A percentile compares a stretch with the other conserved stretches of the same genome.
Conservation (phyloP, 1,139 yeast species). For the Debaryomyces sp. region DNA sequence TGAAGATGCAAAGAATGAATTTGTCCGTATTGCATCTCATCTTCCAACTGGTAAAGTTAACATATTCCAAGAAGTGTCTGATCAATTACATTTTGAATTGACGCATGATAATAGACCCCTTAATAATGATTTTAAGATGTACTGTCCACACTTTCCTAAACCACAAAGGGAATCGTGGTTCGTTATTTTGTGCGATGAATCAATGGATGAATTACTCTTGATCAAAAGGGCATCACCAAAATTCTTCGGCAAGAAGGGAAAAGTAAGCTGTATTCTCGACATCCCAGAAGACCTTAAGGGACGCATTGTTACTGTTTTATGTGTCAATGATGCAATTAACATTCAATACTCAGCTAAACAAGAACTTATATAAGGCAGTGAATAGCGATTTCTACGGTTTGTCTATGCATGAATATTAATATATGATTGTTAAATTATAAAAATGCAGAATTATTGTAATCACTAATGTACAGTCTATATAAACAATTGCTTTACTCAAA, state of each 20-base stretch:
- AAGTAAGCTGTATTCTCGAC: conserved; percentile 44
- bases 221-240: conserved; percentile 72
- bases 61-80: conserved; percentile 34
- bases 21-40: conserved; percentile 45
- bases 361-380: conserved; percentile 6
- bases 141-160: conserved; percentile 84
- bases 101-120: conserved; percentile 57
- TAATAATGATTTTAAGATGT: conserved; percentile 63
- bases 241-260: conserved; percentile 45
- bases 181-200: conserved; percentile 57
- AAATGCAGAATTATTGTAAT: conserved; percentile 6
- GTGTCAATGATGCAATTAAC: conserved; percentile 71
- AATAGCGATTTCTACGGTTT: no score
- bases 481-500: conserved; percentile 30
- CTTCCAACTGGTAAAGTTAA: conserved; percentile 50
- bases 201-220: conserved; percentile 51
- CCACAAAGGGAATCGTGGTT: conserved; percentile 96
- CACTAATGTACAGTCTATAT: conserved; percentile 15
- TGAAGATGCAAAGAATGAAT: conserved; percentile 32
- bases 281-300: conserved; percentile 56
- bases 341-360: conserved; percentile 35
- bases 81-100: conserved; percentile 46
- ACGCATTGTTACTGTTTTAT: conserved; percentile 42
- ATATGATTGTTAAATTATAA: not conserved
- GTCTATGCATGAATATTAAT: not conserved